phyloP scores from a whole-genome alignment of 1,139 yeast genomes.

The Sugiyamaella grinbergsii region DNA sequence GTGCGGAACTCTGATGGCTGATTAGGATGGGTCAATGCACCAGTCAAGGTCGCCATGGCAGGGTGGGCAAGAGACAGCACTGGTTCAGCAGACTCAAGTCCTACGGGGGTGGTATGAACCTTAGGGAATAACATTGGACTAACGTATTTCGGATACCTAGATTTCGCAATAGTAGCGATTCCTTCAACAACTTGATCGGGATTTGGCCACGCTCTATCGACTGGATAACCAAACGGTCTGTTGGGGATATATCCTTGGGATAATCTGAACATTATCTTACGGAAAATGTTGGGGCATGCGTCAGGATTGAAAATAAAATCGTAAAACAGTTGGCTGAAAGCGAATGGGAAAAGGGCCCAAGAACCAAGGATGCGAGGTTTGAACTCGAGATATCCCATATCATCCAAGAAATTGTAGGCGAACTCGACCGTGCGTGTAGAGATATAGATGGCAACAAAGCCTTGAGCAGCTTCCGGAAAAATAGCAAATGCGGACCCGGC shows the following conservation, averaged over 20 bases:
- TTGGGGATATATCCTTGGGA: constrained; percentile 40
- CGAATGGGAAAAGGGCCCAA: constrained; percentile 47
- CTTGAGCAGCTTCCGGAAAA: constrained; percentile 33
- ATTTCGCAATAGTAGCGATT: constrained; percentile 39
- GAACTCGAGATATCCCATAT: constrained; percentile 40
- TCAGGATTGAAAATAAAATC: constrained; percentile 44
- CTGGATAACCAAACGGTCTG: constrained; percentile 38
- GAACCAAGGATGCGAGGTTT: constrained; percentile 45
- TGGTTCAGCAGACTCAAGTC: constrained; percentile 37
- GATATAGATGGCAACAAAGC: constrained; percentile 41
- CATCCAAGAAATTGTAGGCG: constrained; percentile 43
- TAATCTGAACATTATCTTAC: constrained; percentile 36
- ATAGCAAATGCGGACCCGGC: constrained; percentile 39
- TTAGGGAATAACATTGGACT: constrained; percentile 43
- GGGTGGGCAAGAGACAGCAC: constrained; percentile 45
- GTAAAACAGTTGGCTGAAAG: constrained; percentile 46
- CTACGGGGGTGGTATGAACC: constrained; percentile 33
- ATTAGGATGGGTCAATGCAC: constrained; percentile 45
- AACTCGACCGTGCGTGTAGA: constrained; percentile 44
- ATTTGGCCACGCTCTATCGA: constrained; percentile 41
- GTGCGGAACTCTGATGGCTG: constrained; percentile 39
- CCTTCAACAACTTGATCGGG: constrained; percentile 39
- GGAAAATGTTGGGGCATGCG: constrained; percentile 41
- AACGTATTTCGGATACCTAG: constrained; percentile 42
- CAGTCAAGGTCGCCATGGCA: constrained; percentile 41